Conservation (phyloP, 371 early-diverging fungal species). For the Mortierella sp. region DNA sequence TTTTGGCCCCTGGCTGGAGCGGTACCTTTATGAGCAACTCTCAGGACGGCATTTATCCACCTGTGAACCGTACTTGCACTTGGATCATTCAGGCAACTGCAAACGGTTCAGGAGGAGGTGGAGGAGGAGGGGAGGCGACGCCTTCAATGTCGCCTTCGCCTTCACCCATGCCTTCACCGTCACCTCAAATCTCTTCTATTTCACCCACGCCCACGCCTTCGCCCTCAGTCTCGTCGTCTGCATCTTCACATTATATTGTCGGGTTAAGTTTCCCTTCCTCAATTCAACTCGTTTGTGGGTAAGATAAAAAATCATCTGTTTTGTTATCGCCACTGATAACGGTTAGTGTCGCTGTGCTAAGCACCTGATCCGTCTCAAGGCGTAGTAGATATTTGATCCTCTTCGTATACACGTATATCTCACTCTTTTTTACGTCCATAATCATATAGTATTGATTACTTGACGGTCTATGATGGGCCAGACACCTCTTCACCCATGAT, state of each 20-base stretch:
- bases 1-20: constrained; percentile 16
- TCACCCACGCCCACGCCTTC: neutral
- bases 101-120: neutral
- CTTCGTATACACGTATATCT: neutral
- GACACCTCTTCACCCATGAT: constrained; percentile 33
- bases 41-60: constrained; percentile 26
- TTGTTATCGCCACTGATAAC: neutral
- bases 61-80: constrained; percentile 26
- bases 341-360: neutral
- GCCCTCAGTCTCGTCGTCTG: neutral
- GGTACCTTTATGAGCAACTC: constrained; percentile 32
- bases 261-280: constrained; percentile 22
- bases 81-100: constrained; percentile 31
- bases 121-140: neutral
- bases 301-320: constrained; percentile 2
- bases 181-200: neutral
- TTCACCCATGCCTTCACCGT: neutral
- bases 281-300: constrained; percentile 51
- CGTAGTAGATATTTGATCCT: neutral
- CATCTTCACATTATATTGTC: constrained; percentile 22
- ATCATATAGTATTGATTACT: constrained; percentile 31
- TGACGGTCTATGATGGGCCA: constrained; percentile 51
- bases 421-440: neutral
- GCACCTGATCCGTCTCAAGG: neutral
- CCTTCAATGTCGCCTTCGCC: neutral